Percentiles rank a stretch among this genome's conserved stretches.
Conservation (phyloP, 1,139 yeast species). For the Yamadazyma spencermartinsiae region DNA sequence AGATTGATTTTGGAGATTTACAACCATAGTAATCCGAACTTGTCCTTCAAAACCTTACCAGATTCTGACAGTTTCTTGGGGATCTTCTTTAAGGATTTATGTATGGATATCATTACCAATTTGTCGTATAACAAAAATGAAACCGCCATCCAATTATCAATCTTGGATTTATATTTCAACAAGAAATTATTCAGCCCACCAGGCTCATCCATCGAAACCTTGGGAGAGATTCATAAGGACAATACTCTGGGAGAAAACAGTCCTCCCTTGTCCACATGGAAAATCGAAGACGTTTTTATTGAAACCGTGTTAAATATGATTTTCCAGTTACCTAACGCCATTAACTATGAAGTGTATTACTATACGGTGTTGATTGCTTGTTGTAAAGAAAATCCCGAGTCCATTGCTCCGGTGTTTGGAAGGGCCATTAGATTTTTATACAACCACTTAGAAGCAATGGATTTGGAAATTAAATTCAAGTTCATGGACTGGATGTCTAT, state of each 20-base stretch:
- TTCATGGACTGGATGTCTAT: constrained; percentile 91
- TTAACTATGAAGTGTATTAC: constrained; percentile 74
- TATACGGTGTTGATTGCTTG: constrained; percentile 87
- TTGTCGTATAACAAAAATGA: constrained; percentile 88
- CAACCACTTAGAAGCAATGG: constrained; percentile 63
- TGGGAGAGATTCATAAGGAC: constrained; percentile 41
- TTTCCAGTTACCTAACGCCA: constrained; percentile 68
- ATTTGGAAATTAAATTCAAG: constrained; percentile 71
- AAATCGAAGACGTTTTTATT: constrained; percentile 85
- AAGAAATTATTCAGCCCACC: constrained; percentile 76
- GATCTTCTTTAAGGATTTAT: constrained; percentile 70
- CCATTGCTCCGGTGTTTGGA: constrained; percentile 94
- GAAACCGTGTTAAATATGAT: constrained; percentile 80
- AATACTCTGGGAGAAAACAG: constrained; percentile 40
- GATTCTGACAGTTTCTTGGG: constrained; percentile 54
- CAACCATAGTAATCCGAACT: constrained; percentile 33
- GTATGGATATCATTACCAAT: constrained; percentile 71
- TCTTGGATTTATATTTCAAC: constrained; percentile 72
- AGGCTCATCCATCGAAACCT: constrained; percentile 77
- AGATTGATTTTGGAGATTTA: constrained; percentile 69
- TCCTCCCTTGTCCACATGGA: constrained; percentile 71
- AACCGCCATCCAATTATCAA: constrained; percentile 79
- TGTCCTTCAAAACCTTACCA: constrained; percentile 69
- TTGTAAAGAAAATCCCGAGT: constrained; percentile 83
- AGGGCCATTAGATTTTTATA: constrained; percentile 88